Conservation (phyloP, 108 stramenopile species). For the Mediolabrus comicus region DNA sequence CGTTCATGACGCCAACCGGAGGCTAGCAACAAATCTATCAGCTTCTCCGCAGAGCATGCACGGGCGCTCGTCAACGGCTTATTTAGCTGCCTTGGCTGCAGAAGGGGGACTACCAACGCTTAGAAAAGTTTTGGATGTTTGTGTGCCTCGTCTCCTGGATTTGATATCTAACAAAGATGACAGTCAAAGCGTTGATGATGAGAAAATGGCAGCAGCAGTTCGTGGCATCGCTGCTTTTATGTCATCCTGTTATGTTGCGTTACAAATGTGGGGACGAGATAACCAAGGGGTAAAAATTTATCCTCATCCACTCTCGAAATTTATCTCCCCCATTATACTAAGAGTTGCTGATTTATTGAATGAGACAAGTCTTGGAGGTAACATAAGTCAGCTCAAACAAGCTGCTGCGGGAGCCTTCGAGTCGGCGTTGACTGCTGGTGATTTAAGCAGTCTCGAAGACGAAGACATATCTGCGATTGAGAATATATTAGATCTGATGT, state of each 20-base stretch:
- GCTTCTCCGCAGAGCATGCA: conserved; percentile 55
- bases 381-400: conserved; percentile 14
- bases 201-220: conserved; percentile 58
- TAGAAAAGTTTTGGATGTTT: conserved; percentile 48
- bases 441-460: conserved; percentile 28
- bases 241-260: conserved; percentile 60
- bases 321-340: conserved; percentile 29
- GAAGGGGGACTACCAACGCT: conserved; percentile 68
- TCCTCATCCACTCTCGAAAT: conserved; percentile 72
- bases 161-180: conserved; percentile 13
- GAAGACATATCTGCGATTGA: conserved; percentile 13
- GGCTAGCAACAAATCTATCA: conserved; percentile 35
- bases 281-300: conserved; percentile 54
- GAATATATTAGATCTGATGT: conserved; percentile 21
- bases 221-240: conserved; percentile 73
- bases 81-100: conserved; percentile 69
- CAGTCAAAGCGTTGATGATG: conserved; percentile 39
- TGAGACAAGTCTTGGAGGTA: not conserved
- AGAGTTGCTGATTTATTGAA: conserved; percentile 29
- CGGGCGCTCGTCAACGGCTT: conserved; percentile 69
- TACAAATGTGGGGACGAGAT: conserved; percentile 35
- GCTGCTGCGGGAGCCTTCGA: conserved; percentile 58
- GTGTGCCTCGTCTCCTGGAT: conserved; percentile 48
- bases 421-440: conserved; percentile 41
- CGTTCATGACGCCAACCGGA: conserved; percentile 49